These are phyloP conservation scores for Cladosporium cucumerinum DNA, from an alignment of 2,329 filamentous ascomycete genomes.

Conservation along the genomic window DNA sequence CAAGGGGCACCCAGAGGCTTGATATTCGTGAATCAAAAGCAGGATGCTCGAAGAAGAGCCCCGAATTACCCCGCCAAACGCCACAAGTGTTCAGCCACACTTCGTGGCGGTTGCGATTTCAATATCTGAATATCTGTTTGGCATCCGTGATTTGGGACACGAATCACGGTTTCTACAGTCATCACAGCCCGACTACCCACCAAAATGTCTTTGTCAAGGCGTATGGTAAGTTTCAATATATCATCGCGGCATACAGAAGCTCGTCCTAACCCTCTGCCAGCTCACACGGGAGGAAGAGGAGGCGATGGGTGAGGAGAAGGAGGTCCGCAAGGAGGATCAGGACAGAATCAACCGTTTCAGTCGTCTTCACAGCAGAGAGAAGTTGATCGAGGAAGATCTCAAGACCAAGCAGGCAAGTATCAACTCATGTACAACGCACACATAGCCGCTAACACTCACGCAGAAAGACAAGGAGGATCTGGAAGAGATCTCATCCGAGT, in stretches of 20 bases:
- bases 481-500: slow-evolving; percentile 83
- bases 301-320: slow-evolving; percentile 72
- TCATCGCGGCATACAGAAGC: not conserved
- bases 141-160: not conserved
- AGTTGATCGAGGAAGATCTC: slow-evolving; percentile 73
- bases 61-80: not conserved
- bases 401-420: slow-evolving; percentile 70
- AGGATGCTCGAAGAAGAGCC: not conserved
- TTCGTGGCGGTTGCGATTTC: slow-evolving; percentile 11
- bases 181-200: slow-evolving; percentile 3
- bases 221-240: slow-evolving; percentile 38
- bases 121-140: slow-evolving; percentile 9
- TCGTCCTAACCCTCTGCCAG: slow-evolving; percentile 45
- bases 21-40: not conserved
- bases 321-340: slow-evolving; percentile 94
- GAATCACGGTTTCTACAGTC: not conserved
- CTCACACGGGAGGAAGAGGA: slow-evolving; percentile 91
- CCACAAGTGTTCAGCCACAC: not conserved
- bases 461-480: slow-evolving; percentile 99
- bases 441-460: slow-evolving; percentile 14
- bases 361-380: slow-evolving; percentile 82
- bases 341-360: slow-evolving; percentile 99
- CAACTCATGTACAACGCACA: not conserved
- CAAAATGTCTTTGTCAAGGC: slow-evolving; percentile 39
- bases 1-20: not conserved